These are phyloP conservation scores for Epichloe baconii DNA, from an alignment of 2,329 filamentous ascomycete genomes.

Conservation along the genomic window DNA sequence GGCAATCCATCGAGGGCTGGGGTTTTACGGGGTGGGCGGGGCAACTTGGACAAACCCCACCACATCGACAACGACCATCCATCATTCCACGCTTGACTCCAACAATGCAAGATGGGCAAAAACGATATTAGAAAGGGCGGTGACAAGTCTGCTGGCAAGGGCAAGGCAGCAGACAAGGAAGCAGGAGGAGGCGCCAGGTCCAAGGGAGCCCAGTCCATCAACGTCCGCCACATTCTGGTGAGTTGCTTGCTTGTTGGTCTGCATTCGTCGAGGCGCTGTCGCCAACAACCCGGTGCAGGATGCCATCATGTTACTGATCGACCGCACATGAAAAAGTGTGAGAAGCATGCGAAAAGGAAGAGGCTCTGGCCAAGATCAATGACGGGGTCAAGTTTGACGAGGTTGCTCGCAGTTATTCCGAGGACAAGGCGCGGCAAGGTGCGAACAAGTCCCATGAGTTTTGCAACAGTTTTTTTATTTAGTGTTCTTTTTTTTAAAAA, in stretches of 20 bases:
- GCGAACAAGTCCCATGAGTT: constrained; percentile 4
- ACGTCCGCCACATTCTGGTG: constrained; percentile 60
- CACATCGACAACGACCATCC: too few relatives aligned
- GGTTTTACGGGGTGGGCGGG: too few relatives aligned
- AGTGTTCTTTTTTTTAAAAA: neutral
- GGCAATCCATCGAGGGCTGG: too few relatives aligned
- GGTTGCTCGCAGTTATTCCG: constrained; percentile 58
- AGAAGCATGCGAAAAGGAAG: constrained; percentile 69
- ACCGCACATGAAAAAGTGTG: constrained; percentile 40
- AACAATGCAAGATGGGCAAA: constrained; percentile 20
- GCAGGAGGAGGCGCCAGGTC: constrained; percentile 24
- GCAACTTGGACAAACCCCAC: too few relatives aligned
- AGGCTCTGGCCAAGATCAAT: constrained; percentile 55
- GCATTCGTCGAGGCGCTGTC: too few relatives aligned
- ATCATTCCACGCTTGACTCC: too few relatives aligned
- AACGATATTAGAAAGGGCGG: constrained; percentile 28
- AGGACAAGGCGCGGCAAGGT: constrained; percentile 64
- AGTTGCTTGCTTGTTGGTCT: constrained; percentile 4
- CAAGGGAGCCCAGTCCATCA: constrained; percentile 53
- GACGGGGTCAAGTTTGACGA: constrained; percentile 61
- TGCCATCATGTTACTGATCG: neutral
- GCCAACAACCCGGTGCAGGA: too few relatives aligned
- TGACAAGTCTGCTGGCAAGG: constrained; percentile 22
- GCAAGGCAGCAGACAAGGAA: constrained; percentile 18
- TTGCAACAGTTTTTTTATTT: neutral